Base-by-base conservation (phyloP, 2,329 filamentous ascomycete genomes). In the Fusarium lateritium region DNA sequence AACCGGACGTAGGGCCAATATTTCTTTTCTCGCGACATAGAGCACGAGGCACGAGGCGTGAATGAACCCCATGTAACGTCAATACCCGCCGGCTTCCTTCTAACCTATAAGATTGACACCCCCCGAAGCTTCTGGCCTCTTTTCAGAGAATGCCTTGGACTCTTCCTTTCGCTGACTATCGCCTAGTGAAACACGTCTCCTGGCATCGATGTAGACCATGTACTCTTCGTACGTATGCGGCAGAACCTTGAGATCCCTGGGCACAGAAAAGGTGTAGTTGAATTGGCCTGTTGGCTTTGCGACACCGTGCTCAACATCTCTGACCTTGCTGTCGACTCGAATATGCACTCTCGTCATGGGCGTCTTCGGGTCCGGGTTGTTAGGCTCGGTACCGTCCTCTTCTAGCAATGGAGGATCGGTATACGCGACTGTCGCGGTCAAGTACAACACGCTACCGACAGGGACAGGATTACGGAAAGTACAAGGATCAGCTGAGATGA, bases 221-320 rank as follows among this genome's bases (percentile, higher is more conserved):
- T 74, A 75, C 67, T 77, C 75, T 17, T 75, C 68, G 55, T 77
- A 77, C 2, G 73, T 76, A 42, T 76, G 65, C 3, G 75, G 75
- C 39, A 77, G 51, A 14, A 77, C 74, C 47, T 74, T 74, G 0
- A 77, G 26, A 2, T 75, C 40, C 51, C 74, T 77, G 3, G 73
- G 71, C 5, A 77, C 75, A 1, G 72, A 74, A 31, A 77, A 77
- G 1, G 75, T 77, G 28, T 77, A 77, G 56, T 77, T 77, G 56
- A 77, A 77, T 36, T 76, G 74, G 2, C 75, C 75, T 9, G 75
- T 77, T 0, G 73, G 47, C 13, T 75, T 77, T 9, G 74, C 73
- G 24, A 73, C 66, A 13, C 75, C 75, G 36, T 77, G 75, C 42
- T 77, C 75, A 15, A 77, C 74, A 31, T 76, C 75, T 13, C 75